Percentiles rank a stretch among this genome's conserved stretches.
Evolutionary conservation across 768 basidiomycete species (phyloP).

Genomic region (Cyclocybe aegerita): DNA sequence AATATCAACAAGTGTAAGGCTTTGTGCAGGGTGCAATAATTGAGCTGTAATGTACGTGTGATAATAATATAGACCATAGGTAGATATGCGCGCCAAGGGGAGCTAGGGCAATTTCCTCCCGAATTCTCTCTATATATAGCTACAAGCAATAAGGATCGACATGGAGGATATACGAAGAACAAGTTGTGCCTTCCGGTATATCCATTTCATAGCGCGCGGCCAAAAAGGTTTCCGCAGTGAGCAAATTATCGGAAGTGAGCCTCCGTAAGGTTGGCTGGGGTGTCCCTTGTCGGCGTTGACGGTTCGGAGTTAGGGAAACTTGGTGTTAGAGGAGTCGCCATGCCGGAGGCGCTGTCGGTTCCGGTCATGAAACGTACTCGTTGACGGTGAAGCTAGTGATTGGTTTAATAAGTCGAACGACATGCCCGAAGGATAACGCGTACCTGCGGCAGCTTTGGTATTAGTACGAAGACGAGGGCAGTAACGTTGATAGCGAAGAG

Average conservation of each 20-base stretch:
- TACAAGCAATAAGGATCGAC: slow-evolving; percentile 15
- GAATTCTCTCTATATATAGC: slow-evolving; percentile 27
- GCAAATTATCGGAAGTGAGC: slow-evolving; percentile 38
- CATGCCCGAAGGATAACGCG: slow-evolving; percentile 17
- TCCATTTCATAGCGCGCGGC: too few relatives aligned
- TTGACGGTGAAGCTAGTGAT: slow-evolving; percentile 72
- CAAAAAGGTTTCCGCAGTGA: not conserved
- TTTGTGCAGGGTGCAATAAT: slow-evolving; percentile 19
- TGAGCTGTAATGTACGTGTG: slow-evolving; percentile 33
- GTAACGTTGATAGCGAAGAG: slow-evolving; percentile 89
- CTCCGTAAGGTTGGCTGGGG: slow-evolving; percentile 42
- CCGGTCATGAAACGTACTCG: slow-evolving; percentile 72
- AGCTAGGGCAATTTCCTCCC: slow-evolving; percentile 15
- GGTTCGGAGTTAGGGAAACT: slow-evolving; percentile 55
- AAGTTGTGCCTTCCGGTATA: too few relatives aligned
- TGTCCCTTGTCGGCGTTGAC: slow-evolving; percentile 36
- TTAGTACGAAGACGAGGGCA: slow-evolving; percentile 75
- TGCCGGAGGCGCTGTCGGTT: slow-evolving; percentile 54
- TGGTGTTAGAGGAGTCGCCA: slow-evolving; percentile 64
- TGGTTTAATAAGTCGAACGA: slow-evolving; percentile 3
- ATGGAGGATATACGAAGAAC: too few relatives aligned
- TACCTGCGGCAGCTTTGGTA: slow-evolving; percentile 96
- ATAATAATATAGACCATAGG: slow-evolving; percentile 20
- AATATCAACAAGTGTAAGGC: slow-evolving; percentile 40
- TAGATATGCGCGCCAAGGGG: slow-evolving; percentile 24